phyloP scores from a whole-genome alignment of 2,329 filamentous ascomycete species.

The Fusarium anguioides region DNA sequence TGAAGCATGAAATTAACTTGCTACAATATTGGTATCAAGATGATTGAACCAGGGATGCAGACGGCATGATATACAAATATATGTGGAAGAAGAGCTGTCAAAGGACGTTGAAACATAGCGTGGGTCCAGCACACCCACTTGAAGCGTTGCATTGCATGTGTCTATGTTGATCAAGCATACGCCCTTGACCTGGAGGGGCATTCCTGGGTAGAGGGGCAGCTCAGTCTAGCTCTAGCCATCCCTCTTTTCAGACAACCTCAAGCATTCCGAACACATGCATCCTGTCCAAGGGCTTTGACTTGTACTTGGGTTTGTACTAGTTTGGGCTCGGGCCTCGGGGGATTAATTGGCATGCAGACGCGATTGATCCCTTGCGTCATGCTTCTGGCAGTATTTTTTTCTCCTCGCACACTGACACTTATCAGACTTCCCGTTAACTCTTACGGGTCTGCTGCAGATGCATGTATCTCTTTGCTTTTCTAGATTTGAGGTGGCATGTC shows the following conservation, averaged over 20 bases:
- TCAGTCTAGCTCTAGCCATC: slow-evolving; percentile 35
- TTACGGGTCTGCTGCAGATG: slow-evolving; percentile 4
- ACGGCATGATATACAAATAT: slow-evolving; percentile 48
- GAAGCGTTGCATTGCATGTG: slow-evolving; percentile 34
- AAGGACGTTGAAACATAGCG: slow-evolving; percentile 42
- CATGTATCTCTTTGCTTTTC: slow-evolving; percentile 18
- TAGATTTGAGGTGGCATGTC: slow-evolving; percentile 18
- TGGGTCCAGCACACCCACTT: slow-evolving; percentile 41
- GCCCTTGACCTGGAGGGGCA: slow-evolving; percentile 45
- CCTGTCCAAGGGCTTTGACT: slow-evolving; percentile 29
- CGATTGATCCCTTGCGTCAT: slow-evolving; percentile 42
- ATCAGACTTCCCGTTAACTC: slow-evolving; percentile 16
- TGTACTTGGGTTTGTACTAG: slow-evolving; percentile 27
- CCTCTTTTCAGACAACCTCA: slow-evolving; percentile 34
- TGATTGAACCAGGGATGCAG: slow-evolving; percentile 42
- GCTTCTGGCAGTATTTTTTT: slow-evolving; percentile 5
- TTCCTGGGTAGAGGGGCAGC: slow-evolving; percentile 44
- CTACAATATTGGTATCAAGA: slow-evolving; percentile 37
- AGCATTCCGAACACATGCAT: slow-evolving; percentile 37
- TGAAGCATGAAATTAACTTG: slow-evolving; percentile 38
- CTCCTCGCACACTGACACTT: background rate
- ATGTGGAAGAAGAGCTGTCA: slow-evolving; percentile 35
- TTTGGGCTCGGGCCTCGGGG: slow-evolving; percentile 28
- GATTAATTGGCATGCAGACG: slow-evolving; percentile 43
- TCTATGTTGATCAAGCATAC: slow-evolving; percentile 31